These are phyloP conservation scores for Elsinoe perseae DNA, from an alignment of 2,329 filamentous ascomycete species.

Conservation along the genomic window DNA sequence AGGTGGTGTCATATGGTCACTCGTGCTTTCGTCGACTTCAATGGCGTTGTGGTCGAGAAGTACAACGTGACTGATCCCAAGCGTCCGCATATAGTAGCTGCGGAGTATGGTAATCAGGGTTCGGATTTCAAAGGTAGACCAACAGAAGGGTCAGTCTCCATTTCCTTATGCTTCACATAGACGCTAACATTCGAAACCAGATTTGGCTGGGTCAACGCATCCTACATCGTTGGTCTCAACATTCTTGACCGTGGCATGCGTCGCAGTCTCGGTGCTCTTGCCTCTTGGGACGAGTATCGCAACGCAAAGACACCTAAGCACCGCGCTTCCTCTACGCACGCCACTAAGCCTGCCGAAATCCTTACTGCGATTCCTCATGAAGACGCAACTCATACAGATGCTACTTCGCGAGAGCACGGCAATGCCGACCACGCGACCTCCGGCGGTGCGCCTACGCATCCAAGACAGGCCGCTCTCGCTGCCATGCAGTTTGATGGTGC, in stretches of 20 bases:
- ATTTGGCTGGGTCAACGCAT: conserved; percentile 98
- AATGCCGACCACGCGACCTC: neutral
- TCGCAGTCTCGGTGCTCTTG: conserved; percentile 79
- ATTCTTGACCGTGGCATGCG: conserved; percentile 84
- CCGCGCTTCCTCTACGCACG: conserved; percentile 2
- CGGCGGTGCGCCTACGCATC: neutral
- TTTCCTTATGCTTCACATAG: neutral
- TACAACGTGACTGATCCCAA: conserved; percentile 89
- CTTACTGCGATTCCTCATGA: neutral
- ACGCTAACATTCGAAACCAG: conserved; percentile 38
- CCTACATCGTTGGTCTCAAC: conserved; percentile 86
- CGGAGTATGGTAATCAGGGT: conserved; percentile 96
- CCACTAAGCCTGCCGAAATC: neutral
- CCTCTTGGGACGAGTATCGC: conserved; percentile 74
- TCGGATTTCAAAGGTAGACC: conserved; percentile 91
- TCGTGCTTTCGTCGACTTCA: conserved; percentile 96
- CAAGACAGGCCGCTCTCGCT: neutral
- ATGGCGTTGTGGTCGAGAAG: conserved; percentile 96
- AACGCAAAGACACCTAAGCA: conserved; percentile 38
- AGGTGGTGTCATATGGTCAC: conserved; percentile 99
- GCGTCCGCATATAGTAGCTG: conserved; percentile 88
- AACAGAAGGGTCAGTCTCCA: conserved; percentile 76
- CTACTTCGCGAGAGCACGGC: neutral
- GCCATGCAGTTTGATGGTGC: conserved; percentile 3
- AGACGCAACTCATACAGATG: neutral